Evolutionary conservation across 2,329 filamentous ascomycete species (phyloP), one percentile per base, ranked within the genome.

Genomic region (Colletotrichum camelliae): DNA sequence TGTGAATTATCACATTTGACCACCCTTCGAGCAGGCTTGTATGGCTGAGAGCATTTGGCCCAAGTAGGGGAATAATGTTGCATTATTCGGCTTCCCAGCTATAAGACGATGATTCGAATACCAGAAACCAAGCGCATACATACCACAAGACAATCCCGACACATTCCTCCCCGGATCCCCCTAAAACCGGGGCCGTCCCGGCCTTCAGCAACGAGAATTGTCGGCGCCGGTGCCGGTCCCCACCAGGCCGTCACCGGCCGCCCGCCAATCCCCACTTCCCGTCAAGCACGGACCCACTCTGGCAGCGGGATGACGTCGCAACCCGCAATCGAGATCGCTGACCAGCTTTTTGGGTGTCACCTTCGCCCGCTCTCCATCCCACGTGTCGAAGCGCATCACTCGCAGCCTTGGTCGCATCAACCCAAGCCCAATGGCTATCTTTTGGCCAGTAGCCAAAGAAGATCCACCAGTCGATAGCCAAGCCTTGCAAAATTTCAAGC

Each of bases 321-420:
- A 31, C 58, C 70, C 73, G 70, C 62, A 75, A 75, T 75, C 73
- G 64, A 67, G 73, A 75, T 75, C 70, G 24, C 72, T 60, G 33
- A 48, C 69, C 73, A n/a, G 55, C 24, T 66, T 35, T 62, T 27
- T 61, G 55, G 68, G 48, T 62, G 60, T 72, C 52, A 24, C 21
- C 2, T 12, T 31, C 27, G 16, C 72, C 31, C 39, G n/a, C 31
- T 8, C 52, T 70, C n/a, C 61, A 57, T 62, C 37, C 64, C 64
- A 57, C 64, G 60, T 73, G 37, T 61, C 12, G 31, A 29, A 27
- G 48, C 69, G 21, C 61, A 52, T 60, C 55, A 61, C 29, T 70
- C 24, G 24, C 24, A 33, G 29, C 10, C 58, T 66, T n/a, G 21
- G 21, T 35, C 21, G 60, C 24, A 67, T 64, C 21, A 58, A 43